These are phyloP conservation scores for Wallacemonas sp. DNA, from an alignment of 208 protist species.

Conservation along the genomic window DNA sequence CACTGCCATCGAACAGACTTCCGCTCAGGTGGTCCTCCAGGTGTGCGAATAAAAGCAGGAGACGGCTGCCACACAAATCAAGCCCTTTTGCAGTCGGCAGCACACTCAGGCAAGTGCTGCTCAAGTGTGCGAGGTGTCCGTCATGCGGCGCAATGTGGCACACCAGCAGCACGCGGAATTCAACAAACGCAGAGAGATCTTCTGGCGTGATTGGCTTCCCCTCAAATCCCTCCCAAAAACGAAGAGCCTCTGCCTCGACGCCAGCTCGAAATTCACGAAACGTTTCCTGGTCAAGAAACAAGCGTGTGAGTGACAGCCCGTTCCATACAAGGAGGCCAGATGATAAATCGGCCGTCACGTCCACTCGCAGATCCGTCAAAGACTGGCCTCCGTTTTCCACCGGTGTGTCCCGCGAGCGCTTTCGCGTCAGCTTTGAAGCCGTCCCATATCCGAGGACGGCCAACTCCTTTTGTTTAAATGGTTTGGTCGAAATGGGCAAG, in stretches of 20 bases:
- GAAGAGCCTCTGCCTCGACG: conserved; percentile 25
- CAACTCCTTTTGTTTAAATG: not conserved
- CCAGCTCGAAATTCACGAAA: conserved; percentile 49
- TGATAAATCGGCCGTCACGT: not conserved
- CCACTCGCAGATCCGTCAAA: too few relatives aligned
- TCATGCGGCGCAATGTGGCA: not conserved
- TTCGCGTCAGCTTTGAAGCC: conserved; percentile 11
- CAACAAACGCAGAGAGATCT: conserved; percentile 2
- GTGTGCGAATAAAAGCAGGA: conserved; percentile 48
- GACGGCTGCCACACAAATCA: conserved; percentile 13
- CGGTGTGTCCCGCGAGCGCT: conserved; percentile 15
- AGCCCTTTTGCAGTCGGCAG: conserved; percentile 5
- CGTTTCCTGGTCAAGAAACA: conserved; percentile 48
- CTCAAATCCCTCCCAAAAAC: conserved; percentile 45
- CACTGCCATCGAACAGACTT: conserved; percentile 66
- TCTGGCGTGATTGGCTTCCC: not conserved
- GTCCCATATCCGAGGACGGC: not conserved
- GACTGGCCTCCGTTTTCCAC: not conserved
- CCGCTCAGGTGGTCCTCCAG: conserved; percentile 63
- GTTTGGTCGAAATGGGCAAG: too few relatives aligned
- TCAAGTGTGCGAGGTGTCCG: conserved; percentile 8
- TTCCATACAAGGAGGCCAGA: conserved; percentile 41
- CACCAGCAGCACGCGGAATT: conserved; percentile 15
- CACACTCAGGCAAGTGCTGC: conserved; percentile 1
- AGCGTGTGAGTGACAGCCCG: conserved; percentile 57